Base-by-base conservation (phyloP, 768 basidiomycete species). In the Collybia nuda region DNA sequence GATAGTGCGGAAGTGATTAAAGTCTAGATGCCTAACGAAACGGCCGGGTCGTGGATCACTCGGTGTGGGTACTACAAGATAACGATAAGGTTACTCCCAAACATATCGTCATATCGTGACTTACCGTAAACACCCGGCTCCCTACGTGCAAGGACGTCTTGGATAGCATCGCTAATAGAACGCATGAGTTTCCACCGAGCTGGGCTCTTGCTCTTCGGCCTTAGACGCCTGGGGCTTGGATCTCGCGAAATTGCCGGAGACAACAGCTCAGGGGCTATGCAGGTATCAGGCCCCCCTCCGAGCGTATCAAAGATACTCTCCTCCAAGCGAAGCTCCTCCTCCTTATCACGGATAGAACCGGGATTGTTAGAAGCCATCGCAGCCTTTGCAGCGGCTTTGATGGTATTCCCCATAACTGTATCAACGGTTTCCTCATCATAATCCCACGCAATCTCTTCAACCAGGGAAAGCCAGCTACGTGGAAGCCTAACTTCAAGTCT, bases 1-100 rank as follows among this genome's bases (percentile, higher is more conserved):
- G 49, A 96, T 93, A 21, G 97, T 96, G 22, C 95, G 84, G 75
- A 99, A 99, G 65, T 96, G 93, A 59, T 93, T 95, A 62, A 99
- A 99, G 62, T 93, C 92, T 12, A 99, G 71, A 66, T 93, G 88
- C 35, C 82, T 86, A 29, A 97, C 85, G 62, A 88, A 89, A 52
- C 89, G 81, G 46, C 89, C 86, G 24, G 90, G 84, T 48, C 84
- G 78, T 47, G 88, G 80, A 64, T 90, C 89, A 53, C 80, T 71
- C 17, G 85, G 75, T 2, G 76, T 77, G 35, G 88, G 88, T 38
- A 91, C 88, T 90, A 48, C 22, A 26, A 19, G 44, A 24, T 36
- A 38, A n/a, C 26, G 24, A 32, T 48, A 23, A 47, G 35, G 44
- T 19, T 3, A 28, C 11, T 17, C 15, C 29, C 38, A 38, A 45